A percentile compares a stretch with the other conserved stretches of the same genome.
These are phyloP conservation scores for Gossypium stocksii DNA, from an alignment of 345 rosid species.

Conservation along the genomic window DNA sequence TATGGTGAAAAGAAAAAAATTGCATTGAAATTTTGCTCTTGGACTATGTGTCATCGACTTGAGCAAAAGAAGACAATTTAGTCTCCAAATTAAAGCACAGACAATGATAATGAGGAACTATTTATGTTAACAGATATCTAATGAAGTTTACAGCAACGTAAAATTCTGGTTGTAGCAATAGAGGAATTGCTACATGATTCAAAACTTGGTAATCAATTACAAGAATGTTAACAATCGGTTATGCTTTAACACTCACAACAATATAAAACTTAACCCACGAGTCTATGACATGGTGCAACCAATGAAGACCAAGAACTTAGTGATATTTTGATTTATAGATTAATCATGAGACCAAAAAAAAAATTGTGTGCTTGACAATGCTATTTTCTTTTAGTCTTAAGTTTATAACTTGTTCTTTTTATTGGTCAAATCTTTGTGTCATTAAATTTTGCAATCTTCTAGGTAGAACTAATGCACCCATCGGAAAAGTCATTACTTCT, in stretches of 20 bases:
- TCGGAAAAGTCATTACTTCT: neutral
- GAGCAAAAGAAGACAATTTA: neutral
- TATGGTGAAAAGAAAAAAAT: neutral
- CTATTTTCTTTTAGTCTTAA: neutral
- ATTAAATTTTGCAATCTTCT: neutral
- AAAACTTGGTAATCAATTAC: neutral
- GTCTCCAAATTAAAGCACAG: slow-evolving; percentile 13
- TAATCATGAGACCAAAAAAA: neutral
- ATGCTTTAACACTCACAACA: neutral
- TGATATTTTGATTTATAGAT: neutral
- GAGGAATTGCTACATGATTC: neutral
- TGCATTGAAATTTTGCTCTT: neutral
- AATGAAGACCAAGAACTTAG: neutral
- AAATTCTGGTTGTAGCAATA: neutral
- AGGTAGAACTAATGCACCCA: neutral
- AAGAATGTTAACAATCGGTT: neutral
- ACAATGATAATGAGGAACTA: neutral
- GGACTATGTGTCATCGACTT: neutral
- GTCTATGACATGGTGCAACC: neutral
- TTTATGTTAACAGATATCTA: neutral
- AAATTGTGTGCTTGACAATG: neutral
- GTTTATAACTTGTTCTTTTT: neutral
- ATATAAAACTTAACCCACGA: neutral
- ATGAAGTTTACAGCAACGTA: neutral
- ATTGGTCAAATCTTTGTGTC: neutral